Evolutionary conservation across 768 basidiomycete species (phyloP), one percentile per base, ranked within the genome.

Genomic region (Termitomyces heimii): DNA sequence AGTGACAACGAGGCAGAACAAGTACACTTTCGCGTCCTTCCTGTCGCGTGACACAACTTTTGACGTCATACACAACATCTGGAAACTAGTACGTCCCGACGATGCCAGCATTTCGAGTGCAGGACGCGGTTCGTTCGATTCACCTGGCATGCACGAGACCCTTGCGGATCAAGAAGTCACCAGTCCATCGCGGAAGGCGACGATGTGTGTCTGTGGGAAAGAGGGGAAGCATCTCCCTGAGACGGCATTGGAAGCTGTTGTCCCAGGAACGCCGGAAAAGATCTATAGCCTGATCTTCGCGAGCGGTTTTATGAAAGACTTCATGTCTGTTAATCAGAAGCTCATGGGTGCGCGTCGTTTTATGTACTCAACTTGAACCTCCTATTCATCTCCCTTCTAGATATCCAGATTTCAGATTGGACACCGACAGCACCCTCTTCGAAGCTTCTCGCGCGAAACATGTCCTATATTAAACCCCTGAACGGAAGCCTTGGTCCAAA

Each of bases 381-480:
- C 57, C 44, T 43, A 14, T 44, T 61, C 32, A 48, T 43, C 40
- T 32, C 48, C 20, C 28, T 45, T 5, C 6, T 58, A 98, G 96
- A 98, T 62, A 82, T 99, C 54, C 94, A 99, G 70, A 92, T 94
- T 65, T 89, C 94, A 4, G 97, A 98, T 68, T 98, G 97, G 97
- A 75, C 82, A 18, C 94, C 96, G 0, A 75, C 76, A 4, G 65
- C 73, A 0, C 75, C 81, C 0, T 83, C 79, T 14, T 82, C 85
- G 34, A 82, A 85, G 55, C 80, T 92, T 40, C 82, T 97, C 10
- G 78, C 85, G 28, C 83, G 96, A 10, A 91, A 93, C 61, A 94
- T 95, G 85, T 92, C 92, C 28, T 99, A 98, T 71, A 95, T 98
- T 74, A 98, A 96, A 69, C 95, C 94, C 0, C 75, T 99, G 31